Evolutionary conservation across 2,329 filamentous ascomycete species (phyloP), one percentile per base, ranked within the genome.

Genomic region (Phaeosphaeria sp.): DNA sequence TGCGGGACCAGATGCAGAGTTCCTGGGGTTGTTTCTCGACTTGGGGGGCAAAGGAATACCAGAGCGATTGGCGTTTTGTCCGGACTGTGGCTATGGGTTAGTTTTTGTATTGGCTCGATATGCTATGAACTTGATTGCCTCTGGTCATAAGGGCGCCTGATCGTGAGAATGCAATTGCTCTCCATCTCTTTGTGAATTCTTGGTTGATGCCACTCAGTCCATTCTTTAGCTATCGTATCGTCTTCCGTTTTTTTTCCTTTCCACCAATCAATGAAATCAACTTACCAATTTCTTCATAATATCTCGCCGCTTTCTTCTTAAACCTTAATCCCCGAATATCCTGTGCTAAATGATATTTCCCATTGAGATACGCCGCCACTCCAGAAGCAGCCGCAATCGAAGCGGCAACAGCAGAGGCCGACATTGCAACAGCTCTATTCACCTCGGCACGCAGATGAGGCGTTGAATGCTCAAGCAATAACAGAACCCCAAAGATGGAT

Each of bases 1-100:
- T 79, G 6, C 87, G 84, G 17, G 87, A 88, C 90, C 90, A 92
- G 62, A 92, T 81, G 62, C 85, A 87, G 43, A 83, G 79, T 21
- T 81, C 79, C 43, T 85, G 77, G 2, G 67, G 51, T 53, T 72
- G 84, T 36, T 52, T 58, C 0, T 54, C 48, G 2, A 66, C 72
- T 22, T 72, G 63, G 1, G 58, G 55, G 3, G 54, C 56, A 46
- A 75, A 75, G 2, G 58, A 51, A 54, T 75, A 74, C 72, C 72
- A 76, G 20, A 65, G 64, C 17, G 56, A 72, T 27, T 69, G 59
- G 20, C 67, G 70, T 27, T 72, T 73, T 43, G 82, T 78, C 52
- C 81, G 77, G 15, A 66, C 69, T 85, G 60, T 57, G 17, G 11
- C 27, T 43, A 25, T 43, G 17, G 25, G 23, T 36, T 46, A 20